Percentiles rank a stretch among this genome's conserved stretches.
Conservation (phyloP, 805 yeast genomes). For the Candida chilensis region DNA sequence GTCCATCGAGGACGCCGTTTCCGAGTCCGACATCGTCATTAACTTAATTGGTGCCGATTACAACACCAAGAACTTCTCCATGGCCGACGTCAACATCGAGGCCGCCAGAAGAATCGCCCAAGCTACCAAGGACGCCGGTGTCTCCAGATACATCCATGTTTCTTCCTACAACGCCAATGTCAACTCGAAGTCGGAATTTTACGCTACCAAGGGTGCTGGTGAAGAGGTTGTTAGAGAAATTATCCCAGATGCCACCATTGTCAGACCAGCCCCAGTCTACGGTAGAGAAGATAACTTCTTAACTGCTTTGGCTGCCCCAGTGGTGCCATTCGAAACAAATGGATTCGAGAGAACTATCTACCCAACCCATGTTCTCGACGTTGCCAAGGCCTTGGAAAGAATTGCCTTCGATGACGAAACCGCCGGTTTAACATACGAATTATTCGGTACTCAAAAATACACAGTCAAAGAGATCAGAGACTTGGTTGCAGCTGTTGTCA, state of each 20-base stretch:
- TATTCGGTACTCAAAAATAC: slow-evolving; percentile 63
- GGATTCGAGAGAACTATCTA: slow-evolving; percentile 50
- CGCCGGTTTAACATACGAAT: slow-evolving; percentile 65
- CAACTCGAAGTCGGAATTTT: slow-evolving; percentile 57
- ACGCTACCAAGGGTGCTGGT: slow-evolving; percentile 72
- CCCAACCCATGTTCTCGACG: slow-evolving; percentile 74
- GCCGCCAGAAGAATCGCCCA: slow-evolving; percentile 70
- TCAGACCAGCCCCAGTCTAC: slow-evolving; percentile 75
- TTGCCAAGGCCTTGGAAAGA: slow-evolving; percentile 68
- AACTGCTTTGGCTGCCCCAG: slow-evolving; percentile 46
- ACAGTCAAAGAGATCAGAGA: slow-evolving; percentile 56
- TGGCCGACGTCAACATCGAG: slow-evolving; percentile 79
- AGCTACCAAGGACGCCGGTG: slow-evolving; percentile 60
- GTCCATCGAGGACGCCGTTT: slow-evolving; percentile 68
- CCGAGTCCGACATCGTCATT: slow-evolving; percentile 74
- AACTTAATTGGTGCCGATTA: slow-evolving; percentile 73
- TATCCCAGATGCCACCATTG: slow-evolving; percentile 72
- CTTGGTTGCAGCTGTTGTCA: slow-evolving; percentile 56
- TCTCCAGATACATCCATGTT: slow-evolving; percentile 69
- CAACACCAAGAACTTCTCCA: slow-evolving; percentile 70
- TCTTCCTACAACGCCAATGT: slow-evolving; percentile 72
- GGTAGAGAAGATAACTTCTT: slow-evolving; percentile 69
- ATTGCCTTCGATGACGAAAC: slow-evolving; percentile 80
- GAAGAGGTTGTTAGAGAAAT: slow-evolving; percentile 63
- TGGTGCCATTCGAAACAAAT: slow-evolving; percentile 58